Base-by-base conservation (phyloP, 345 rosid species). In the Hypericum perforatum region DNA sequence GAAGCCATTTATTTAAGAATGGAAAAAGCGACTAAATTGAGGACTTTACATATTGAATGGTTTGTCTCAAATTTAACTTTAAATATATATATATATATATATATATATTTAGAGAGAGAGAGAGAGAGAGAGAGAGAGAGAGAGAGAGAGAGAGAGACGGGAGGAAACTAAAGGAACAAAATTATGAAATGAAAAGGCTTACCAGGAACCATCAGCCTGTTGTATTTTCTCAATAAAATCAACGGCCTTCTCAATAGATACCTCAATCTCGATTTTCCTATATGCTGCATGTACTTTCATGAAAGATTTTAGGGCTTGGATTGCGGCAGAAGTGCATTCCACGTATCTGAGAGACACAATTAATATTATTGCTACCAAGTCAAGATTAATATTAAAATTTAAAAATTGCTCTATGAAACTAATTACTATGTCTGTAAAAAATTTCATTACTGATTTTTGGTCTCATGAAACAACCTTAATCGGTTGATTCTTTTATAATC, bases 241-340 rank as follows among this genome's bases (percentile, higher is more conserved):
- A 5, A 64, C 11, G 12, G 86, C 86, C 58, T 79, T 84, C 9
- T 37, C 42, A 0, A 79, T 65, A 13, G 85, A 73, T 5, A 7
- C 47, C 54, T 62, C 43, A 8, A 84, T 70, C 63, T 84, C 85
- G 45, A 50, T 55, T 11, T 16, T 68, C 40, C 72, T 58, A 52
- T 84, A 60, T 0, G 15, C 41, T 5, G 77, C 79, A 54, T 81
- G 39, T 5, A 9, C 12, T 22, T 58, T 61, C 51, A 2, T 56
- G 59, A 84, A 81, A 12, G 69, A 37, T 54, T 49, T 56, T 0
- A 86, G 78, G 6, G 76, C 79, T 64, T 84, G 85, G 60, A 84
- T 82, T 51, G 72, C 92, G 5, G 92, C 74, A 7, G 89, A 84
- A 0, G 92, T 87, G 78, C 96, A 87, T 47, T 87, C 95, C 54